Evolutionary conservation across 192 early-diverging fungal species (phyloP), one percentile per base, ranked within the genome.

Genomic region (Gryganskiella cystojenkinii): DNA sequence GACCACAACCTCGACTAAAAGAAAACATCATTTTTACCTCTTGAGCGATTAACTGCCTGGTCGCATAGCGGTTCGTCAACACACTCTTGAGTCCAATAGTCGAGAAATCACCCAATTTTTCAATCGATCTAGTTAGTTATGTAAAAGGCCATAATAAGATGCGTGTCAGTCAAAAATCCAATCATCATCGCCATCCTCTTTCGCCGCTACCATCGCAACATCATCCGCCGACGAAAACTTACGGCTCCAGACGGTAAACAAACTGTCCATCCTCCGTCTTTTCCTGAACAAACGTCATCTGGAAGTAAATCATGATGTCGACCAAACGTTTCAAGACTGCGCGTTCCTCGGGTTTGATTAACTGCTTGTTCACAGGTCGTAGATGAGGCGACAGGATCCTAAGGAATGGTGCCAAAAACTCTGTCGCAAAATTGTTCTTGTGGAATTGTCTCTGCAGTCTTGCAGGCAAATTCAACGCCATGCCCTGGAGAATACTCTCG

Each of bases 341-440:
- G n/a, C 80, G 80, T 67, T 96, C 93, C 17, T 84, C 71, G 8
- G 88, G 81, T 61, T 89, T 91, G 64, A 78, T 37, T 82, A 80
- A 56, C 75, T 79, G 79, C 44, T 74, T 66, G 81, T 88, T 89
- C 34, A 93, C 90, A 3, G 90, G 85, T 33, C 83, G 60, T 66
- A 97, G 56, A 40, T 91, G 85, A 15, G 95, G 94, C 4, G 93
- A 91, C 24, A 98, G 58, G 20, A 99, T 96, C 7, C 85, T 82
- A 54, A 94, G 17, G 9, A 99, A 81, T 28, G 81, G 84, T 25
- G 92, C 85, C 3, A 91, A 57, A 0, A 99, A 70, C 27, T 92
- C 91, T 13, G 83, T 65, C 3, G 71, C 79, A 44, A 85, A 68
- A 35, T 61, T 60, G n/a, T 66, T 67, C 33, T 72, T 73, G n/a